Conservation (phyloP, 2,329 filamentous ascomycete species). For the Chrysoporthe deuterocubensis region DNA sequence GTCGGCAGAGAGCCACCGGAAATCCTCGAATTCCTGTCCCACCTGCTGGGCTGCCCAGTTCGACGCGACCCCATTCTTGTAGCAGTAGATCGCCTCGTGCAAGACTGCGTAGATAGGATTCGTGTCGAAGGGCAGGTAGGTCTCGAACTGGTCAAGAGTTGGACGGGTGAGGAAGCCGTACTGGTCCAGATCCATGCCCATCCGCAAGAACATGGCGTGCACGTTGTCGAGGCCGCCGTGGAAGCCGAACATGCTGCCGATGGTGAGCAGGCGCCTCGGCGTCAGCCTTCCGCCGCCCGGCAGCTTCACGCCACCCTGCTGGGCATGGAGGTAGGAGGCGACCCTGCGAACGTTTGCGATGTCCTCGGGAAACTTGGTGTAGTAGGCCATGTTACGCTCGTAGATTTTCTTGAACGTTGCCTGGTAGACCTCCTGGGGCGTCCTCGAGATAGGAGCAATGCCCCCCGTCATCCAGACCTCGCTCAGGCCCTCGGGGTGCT, state of each 20-base stretch:
- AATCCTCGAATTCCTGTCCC: slow-evolving; percentile 52
- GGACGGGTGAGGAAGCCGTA: slow-evolving; percentile 77
- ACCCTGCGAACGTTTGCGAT: slow-evolving; percentile 69
- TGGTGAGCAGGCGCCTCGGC: slow-evolving; percentile 72
- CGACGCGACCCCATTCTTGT: slow-evolving; percentile 64
- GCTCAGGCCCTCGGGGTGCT: slow-evolving; percentile 74
- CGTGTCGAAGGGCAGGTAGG: slow-evolving; percentile 70
- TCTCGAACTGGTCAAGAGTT: slow-evolving; percentile 71
- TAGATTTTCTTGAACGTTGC: slow-evolving; percentile 71
- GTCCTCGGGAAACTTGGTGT: slow-evolving; percentile 85
- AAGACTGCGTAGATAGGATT: slow-evolving; percentile 83
- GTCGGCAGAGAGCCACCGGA: slow-evolving; percentile 53
- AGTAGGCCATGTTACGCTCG: slow-evolving; percentile 78
- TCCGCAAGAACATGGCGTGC: slow-evolving; percentile 74
- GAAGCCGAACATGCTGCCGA: slow-evolving; percentile 78
- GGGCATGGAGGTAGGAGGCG: slow-evolving; percentile 64
- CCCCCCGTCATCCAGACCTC: slow-evolving; percentile 88
- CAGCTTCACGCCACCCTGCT: slow-evolving; percentile 58
- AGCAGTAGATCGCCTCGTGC: slow-evolving; percentile 88
- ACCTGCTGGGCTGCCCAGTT: slow-evolving; percentile 77
- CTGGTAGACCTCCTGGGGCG: slow-evolving; percentile 75
- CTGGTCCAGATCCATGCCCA: slow-evolving; percentile 73
- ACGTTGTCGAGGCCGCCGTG: slow-evolving; percentile 77
- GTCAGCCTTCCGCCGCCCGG: slow-evolving; percentile 77
- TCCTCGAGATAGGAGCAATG: slow-evolving; percentile 73